Evolutionary conservation across 2,329 filamentous ascomycete genomes (phyloP), one percentile per base, ranked within the genome.

Genomic region (Neofusicoccum cordaticola): DNA sequence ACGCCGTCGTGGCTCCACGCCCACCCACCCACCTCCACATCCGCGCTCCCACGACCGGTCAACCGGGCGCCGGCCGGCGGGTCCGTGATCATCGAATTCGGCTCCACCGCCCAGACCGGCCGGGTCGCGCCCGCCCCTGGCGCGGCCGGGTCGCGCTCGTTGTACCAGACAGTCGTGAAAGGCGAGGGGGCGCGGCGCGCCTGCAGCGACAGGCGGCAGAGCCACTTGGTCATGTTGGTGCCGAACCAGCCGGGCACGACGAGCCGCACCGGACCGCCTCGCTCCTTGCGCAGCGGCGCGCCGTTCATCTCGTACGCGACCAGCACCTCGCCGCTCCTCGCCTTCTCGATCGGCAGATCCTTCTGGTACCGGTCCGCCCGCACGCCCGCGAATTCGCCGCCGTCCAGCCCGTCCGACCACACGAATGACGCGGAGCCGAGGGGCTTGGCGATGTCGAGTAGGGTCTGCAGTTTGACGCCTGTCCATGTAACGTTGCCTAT

Each of bases 401-500:
- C 63, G 58, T 75, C 74, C 5, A 74, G 62, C 3, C 73, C 72
- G 9, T 73, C 71, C 11, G 70, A 71, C 73, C 73, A 75, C 1
- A 76, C 62, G 45, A 68, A 75, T 1, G 50, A 31, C 2, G 68
- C 69, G 3, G 56, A 11, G 4, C 64, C 56, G 1, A 64, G n/a
- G 4, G 67, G 63, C 1, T 41, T 15, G 27, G 74, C 75, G 0
- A 71, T 34, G 0, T 39, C 22, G 1, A 77, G 66, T 6, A 77
- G 60, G 12, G 64, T 34, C 2, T 65, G 52, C 0, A 77, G 68
- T 4, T 66, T 66, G 1, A 77, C 73, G 4, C 76, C 75, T 0
- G 74, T 74, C 76, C 75, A 78, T 13, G 44, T 53, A 0, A 77
- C 73, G 50, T 78, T 78, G 0, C 76, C 75, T 1, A 77, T 67